Conservation (phyloP, 1,139 yeast genomes). For the Sugiyamaella pinicola region DNA sequence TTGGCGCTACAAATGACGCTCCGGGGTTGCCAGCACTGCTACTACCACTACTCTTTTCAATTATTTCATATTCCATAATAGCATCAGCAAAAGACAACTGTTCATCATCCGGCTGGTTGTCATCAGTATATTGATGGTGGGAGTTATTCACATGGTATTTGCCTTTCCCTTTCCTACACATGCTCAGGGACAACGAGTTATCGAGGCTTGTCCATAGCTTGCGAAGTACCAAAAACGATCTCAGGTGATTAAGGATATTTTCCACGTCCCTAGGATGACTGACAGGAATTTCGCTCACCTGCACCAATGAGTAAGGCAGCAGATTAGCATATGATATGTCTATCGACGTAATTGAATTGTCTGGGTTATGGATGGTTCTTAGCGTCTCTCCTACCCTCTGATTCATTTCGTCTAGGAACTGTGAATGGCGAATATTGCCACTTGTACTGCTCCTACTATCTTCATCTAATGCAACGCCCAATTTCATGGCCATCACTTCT, state of each 20-base stretch:
- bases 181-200: not conserved
- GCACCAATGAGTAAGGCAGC: slow-evolving; percentile 37
- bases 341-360: slow-evolving; percentile 6
- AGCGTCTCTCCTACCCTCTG: slow-evolving; percentile 10
- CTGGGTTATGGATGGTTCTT: slow-evolving; percentile 19
- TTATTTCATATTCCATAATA: slow-evolving; percentile 27
- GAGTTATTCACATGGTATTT: not conserved
- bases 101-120: slow-evolving; percentile 18
- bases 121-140: slow-evolving; percentile 1
- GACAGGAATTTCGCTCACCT: slow-evolving; percentile 39
- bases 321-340: slow-evolving; percentile 35
- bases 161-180: not conserved
- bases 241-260: slow-evolving; percentile 28
- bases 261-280: slow-evolving; percentile 38
- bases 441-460: not conserved
- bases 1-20: not conserved
- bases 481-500: slow-evolving; percentile 29
- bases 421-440: slow-evolving; percentile 5
- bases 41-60: slow-evolving; percentile 7
- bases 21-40: not conserved
- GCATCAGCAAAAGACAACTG: slow-evolving; percentile 31
- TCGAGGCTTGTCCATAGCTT: slow-evolving; percentile 27
- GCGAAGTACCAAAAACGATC: slow-evolving; percentile 24
- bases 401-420: not conserved
- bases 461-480: slow-evolving; percentile 35